Evolutionary conservation across 768 basidiomycete genomes (phyloP).

Genomic region (Russula sp.): DNA sequence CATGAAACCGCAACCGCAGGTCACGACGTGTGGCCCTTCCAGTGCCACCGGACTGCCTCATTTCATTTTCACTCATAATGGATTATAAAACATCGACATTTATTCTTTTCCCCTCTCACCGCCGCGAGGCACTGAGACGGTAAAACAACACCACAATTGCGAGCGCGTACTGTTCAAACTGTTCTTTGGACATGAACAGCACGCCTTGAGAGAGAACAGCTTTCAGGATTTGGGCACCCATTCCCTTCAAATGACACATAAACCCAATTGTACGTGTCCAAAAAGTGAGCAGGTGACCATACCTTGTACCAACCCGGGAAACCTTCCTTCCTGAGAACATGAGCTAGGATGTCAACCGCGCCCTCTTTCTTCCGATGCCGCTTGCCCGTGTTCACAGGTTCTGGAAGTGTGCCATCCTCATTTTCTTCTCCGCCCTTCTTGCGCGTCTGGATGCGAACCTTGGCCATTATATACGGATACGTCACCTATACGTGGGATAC

Average conservation of each 20-base stretch:
- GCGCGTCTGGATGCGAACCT: conserved; percentile 91
- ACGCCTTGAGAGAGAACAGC: conserved; percentile 94
- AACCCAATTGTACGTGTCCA: not conserved
- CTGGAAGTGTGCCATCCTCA: conserved; percentile 39
- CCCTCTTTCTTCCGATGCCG: conserved; percentile 52
- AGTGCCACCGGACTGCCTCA: no score
- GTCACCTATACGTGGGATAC: conserved; percentile 58
- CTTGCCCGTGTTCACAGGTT: conserved; percentile 41
- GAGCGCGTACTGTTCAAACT: conserved; percentile 88
- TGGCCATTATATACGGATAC: conserved; percentile 95
- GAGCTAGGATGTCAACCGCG: conserved; percentile 70
- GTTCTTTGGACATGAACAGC: conserved; percentile 95
- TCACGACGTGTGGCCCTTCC: no score
- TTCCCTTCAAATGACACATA: conserved; percentile 57
- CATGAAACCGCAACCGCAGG: not conserved
- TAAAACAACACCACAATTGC: conserved; percentile 55
- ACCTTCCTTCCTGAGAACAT: conserved; percentile 75
- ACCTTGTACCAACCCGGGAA: conserved; percentile 96
- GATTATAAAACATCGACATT: no score
- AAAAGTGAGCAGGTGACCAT: conserved; percentile 31
- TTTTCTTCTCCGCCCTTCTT: conserved; percentile 53
- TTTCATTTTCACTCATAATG: no score
- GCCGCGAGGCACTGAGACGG: not conserved
- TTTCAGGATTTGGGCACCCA: conserved; percentile 94
- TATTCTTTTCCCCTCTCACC: conserved; percentile 5